phyloP scores from a whole-genome alignment of 495 filamentous ascomycete genomes.

The Penicillium argentinense region DNA sequence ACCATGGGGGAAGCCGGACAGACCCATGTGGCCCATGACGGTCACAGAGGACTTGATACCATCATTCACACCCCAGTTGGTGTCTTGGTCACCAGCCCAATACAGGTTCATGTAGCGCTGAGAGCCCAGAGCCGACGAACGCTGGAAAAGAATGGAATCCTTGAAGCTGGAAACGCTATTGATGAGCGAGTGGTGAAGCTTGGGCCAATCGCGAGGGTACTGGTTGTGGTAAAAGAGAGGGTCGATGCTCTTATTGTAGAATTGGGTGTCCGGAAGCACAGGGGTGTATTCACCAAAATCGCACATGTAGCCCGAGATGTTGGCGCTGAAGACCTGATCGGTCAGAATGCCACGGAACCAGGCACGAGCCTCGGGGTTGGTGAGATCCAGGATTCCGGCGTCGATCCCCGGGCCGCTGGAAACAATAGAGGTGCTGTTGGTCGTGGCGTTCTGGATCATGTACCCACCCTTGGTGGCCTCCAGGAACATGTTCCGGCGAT shows the following conservation, averaged over 20 bases:
- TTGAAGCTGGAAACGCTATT: slow-evolving; percentile 16
- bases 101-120: slow-evolving; percentile 28
- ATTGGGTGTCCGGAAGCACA: slow-evolving; percentile 15
- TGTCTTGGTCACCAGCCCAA: slow-evolving; percentile 27
- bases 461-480: slow-evolving; percentile 18
- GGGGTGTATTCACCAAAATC: slow-evolving; percentile 30
- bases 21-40: slow-evolving; percentile 26
- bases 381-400: slow-evolving; percentile 25
- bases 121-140: slow-evolving; percentile 18
- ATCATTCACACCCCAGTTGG: slow-evolving; percentile 28
- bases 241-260: slow-evolving; percentile 22
- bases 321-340: slow-evolving; percentile 24
- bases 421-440: slow-evolving; percentile 21
- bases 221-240: slow-evolving; percentile 23
- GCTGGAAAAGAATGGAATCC: slow-evolving; percentile 25
- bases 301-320: slow-evolving; percentile 27
- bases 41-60: slow-evolving; percentile 28
- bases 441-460: slow-evolving; percentile 26
- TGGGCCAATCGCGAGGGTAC: slow-evolving; percentile 25
- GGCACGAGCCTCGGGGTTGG: slow-evolving; percentile 16
- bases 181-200: slow-evolving; percentile 20
- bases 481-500: slow-evolving; percentile 16
- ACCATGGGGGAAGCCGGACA: slow-evolving; percentile 25
- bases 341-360: slow-evolving; percentile 24
- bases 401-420: slow-evolving; percentile 26